Evolutionary conservation across 1,139 yeast genomes (phyloP).

Genomic region (Blastobotrys serpentis): DNA sequence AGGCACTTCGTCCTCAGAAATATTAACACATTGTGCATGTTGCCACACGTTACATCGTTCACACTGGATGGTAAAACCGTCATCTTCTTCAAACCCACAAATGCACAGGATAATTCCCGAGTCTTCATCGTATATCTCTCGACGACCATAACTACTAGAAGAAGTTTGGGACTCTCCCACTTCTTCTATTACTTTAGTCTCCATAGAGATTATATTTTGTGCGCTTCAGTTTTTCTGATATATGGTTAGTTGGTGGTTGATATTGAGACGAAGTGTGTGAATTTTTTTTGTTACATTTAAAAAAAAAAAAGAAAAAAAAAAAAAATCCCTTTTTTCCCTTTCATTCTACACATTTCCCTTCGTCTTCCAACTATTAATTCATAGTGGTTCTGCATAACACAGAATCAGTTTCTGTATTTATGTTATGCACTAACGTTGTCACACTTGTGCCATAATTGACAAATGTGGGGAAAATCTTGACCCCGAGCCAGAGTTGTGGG

Average conservation of each 20-base stretch:
- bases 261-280: neutral
- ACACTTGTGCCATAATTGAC: neutral
- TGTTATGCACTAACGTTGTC: neutral
- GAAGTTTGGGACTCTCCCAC: neutral
- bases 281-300: neutral
- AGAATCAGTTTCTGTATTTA: neutral
- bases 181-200: neutral
- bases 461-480: no score
- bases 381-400: neutral
- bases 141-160: neutral
- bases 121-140: conserved; percentile 40
- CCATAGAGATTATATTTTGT: neutral
- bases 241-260: neutral
- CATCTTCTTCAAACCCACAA: conserved; percentile 87
- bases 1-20: conserved; percentile 71
- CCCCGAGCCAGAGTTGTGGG: no score
- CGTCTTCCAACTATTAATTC: neutral
- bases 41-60: conserved; percentile 93
- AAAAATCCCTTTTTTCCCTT: neutral
- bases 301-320: no score
- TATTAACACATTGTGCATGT: conserved; percentile 86
- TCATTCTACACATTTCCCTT: neutral
- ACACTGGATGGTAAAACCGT: conserved; percentile 93
- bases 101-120: conserved; percentile 86
- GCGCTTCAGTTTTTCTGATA: neutral